A percentile compares a stretch with the other conserved stretches of the same genome.
Evolutionary conservation across 2,329 filamentous ascomycete genomes (phyloP).

Genomic region (Onygena corvina): DNA sequence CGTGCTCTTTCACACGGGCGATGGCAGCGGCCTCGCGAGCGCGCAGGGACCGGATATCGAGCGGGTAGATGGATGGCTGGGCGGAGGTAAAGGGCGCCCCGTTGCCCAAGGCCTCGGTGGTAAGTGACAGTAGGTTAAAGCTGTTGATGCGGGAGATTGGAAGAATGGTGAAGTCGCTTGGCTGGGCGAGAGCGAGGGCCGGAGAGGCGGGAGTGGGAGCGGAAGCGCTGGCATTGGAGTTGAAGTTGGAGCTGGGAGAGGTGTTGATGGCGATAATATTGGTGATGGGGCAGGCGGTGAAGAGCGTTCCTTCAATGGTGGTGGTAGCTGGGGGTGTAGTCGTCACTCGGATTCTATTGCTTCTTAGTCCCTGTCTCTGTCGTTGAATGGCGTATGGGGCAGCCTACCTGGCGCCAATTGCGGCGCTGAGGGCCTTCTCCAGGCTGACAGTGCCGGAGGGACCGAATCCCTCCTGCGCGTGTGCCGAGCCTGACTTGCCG

Average conservation of each 20-base stretch:
- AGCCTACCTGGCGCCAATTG: slow-evolving; percentile 52
- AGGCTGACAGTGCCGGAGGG: slow-evolving; percentile 38
- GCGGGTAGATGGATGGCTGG: slow-evolving; percentile 31
- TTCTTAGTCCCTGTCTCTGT: too few species aligned
- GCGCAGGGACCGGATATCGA: slow-evolving; percentile 45
- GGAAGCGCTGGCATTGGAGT: slow-evolving; percentile 39
- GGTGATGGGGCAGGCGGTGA: slow-evolving; percentile 49
- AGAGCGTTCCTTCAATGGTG: slow-evolving; percentile 50
- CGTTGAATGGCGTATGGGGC: slow-evolving; percentile 10
- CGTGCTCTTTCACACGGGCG: slow-evolving; percentile 44
- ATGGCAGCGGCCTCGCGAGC: slow-evolving; percentile 46
- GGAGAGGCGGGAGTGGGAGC: slow-evolving; percentile 24
- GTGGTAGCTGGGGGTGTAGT: slow-evolving; percentile 40
- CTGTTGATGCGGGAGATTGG: slow-evolving; percentile 47
- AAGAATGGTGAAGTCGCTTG: slow-evolving; percentile 49
- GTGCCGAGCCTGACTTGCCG: slow-evolving; percentile 38
- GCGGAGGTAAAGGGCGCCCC: slow-evolving; percentile 38
- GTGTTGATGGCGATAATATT: slow-evolving; percentile 52
- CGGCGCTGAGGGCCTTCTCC: slow-evolving; percentile 46
- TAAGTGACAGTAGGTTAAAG: slow-evolving; percentile 40
- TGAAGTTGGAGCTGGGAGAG: slow-evolving; percentile 39
- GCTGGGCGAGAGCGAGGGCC: slow-evolving; percentile 27
- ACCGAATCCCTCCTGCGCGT: slow-evolving; percentile 24
- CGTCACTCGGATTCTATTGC: slow-evolving; percentile 49
- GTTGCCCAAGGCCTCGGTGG: slow-evolving; percentile 15